A percentile compares a stretch with the other conserved stretches of the same genome.
These are phyloP conservation scores for Prunus armeniaca DNA, from an alignment of 306 rosid genomes.

Conservation along the genomic window DNA sequence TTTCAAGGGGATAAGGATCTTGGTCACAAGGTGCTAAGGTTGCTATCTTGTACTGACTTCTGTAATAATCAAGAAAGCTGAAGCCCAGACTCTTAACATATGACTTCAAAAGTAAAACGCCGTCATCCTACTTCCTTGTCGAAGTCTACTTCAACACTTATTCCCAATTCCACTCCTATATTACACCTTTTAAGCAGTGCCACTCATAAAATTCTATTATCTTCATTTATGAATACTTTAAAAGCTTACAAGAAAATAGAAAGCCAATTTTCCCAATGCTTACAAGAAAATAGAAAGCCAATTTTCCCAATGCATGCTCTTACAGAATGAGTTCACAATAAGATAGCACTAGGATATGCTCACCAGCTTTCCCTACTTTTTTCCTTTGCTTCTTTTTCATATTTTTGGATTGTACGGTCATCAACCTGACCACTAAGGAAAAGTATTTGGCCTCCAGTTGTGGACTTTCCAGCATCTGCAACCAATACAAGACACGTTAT, in stretches of 20 bases:
- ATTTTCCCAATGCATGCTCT: not conserved
- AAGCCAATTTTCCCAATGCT: not conserved
- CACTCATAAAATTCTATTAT: no score
- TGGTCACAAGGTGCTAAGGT: not conserved
- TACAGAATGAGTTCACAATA: constrained; percentile 6
- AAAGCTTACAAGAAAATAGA: not conserved
- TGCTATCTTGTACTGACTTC: not conserved
- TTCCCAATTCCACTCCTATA: not conserved
- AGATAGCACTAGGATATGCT: constrained; percentile 23
- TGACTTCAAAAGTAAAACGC: not conserved
- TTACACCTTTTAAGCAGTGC: no score
- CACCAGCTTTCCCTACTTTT: constrained; percentile 99
- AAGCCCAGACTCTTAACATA: not conserved
- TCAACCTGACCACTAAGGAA: constrained; percentile 97
- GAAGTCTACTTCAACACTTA: not conserved
- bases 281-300: not conserved
- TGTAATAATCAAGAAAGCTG: not conserved
- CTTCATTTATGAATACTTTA: not conserved
- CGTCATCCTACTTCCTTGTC: not conserved
- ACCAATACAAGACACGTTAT: constrained; percentile 9
- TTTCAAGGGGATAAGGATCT: not conserved
- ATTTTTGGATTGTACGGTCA: constrained; percentile 94
- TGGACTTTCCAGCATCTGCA: constrained; percentile 97
- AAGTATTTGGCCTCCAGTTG: constrained; percentile 98
- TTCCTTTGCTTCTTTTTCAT: constrained; percentile 97